Percentiles rank a stretch among this genome's conserved stretches.
Conservation (phyloP, 2,329 filamentous ascomycete genomes). For the Sporothrix brasiliensis region DNA sequence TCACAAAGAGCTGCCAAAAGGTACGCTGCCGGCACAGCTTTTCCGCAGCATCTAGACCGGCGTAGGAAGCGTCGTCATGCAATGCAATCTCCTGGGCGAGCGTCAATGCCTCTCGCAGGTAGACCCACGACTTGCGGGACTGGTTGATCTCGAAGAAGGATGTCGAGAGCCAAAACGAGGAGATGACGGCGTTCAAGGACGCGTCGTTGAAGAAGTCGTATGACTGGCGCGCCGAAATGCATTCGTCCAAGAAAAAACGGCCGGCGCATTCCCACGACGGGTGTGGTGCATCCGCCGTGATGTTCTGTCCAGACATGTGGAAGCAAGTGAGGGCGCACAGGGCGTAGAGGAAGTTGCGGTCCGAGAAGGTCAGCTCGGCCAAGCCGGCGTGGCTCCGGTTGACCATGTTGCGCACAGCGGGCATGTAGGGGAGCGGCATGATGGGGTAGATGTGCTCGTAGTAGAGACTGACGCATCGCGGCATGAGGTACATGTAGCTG, state of each 20-base stretch:
- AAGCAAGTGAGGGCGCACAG: conserved; percentile 60
- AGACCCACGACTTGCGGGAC: conserved; percentile 64
- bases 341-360: conserved; percentile 56
- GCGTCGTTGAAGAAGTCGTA: conserved; percentile 62
- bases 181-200: conserved; percentile 60
- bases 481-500: conserved; percentile 53
- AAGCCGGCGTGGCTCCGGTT: conserved; percentile 45
- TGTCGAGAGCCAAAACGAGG: conserved; percentile 64
- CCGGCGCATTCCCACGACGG: conserved; percentile 55
- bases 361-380: conserved; percentile 45
- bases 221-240: conserved; percentile 57
- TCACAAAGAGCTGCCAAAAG: conserved; percentile 66
- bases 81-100: conserved; percentile 61
- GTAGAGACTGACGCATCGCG: conserved; percentile 63
- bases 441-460: conserved; percentile 66
- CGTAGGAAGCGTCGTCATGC: conserved; percentile 61
- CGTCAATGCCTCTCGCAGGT: conserved; percentile 63
- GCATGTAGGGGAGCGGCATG: conserved; percentile 63
- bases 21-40: conserved; percentile 57
- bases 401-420: conserved; percentile 56
- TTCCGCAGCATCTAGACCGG: conserved; percentile 53
- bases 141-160: conserved; percentile 65
- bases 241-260: conserved; percentile 61
- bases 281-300: conserved; percentile 44
- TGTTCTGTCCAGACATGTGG: conserved; percentile 53